phyloP scores from a whole-genome alignment of 2,329 filamentous ascomycete genomes.

The Lecanicillium sp. region DNA sequence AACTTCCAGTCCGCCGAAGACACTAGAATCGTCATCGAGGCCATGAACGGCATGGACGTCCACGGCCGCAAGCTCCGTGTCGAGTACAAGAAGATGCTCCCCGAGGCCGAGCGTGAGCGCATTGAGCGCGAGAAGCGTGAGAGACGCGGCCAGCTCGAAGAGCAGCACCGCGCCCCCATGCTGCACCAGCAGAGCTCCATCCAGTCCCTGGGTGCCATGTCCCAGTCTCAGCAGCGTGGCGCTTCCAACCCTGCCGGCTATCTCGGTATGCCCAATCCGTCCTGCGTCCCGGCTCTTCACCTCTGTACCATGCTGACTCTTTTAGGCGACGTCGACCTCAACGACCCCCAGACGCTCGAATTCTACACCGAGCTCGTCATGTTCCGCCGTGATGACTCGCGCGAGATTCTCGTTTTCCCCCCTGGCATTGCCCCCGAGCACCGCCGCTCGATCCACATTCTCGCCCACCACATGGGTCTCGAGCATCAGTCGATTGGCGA shows the following conservation, averaged over 20 bases:
- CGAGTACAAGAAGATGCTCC: conserved; percentile 99
- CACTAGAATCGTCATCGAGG: conserved; percentile 84
- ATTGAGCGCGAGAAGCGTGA: conserved; percentile 97
- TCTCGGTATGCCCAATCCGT: conserved; percentile 35
- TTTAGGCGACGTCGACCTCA: conserved; percentile 71
- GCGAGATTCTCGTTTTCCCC: conserved; percentile 81
- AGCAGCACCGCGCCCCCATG: conserved; percentile 78
- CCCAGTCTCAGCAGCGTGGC: conserved; percentile 51
- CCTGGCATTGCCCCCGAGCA: conserved; percentile 74
- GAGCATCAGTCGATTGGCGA: conserved; percentile 86
- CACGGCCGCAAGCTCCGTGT: conserved; percentile 91
- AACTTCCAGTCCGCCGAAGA: conserved; percentile 97
- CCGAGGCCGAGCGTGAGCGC: conserved; percentile 84
- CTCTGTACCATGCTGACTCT: too few relatives aligned
- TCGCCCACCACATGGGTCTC: conserved; percentile 91
- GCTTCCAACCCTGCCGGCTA: conserved; percentile 28
- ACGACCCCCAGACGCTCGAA: conserved; percentile 78
- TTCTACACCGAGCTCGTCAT: conserved; percentile 88
- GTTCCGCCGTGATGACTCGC: conserved; percentile 73
- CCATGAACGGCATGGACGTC: conserved; percentile 92
- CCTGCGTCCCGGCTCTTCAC: too few relatives aligned
- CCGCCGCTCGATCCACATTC: conserved; percentile 83
- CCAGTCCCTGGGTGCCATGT: conserved; percentile 65
- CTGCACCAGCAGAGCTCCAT: conserved; percentile 83
- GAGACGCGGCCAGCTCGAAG: conserved; percentile 89